These are phyloP conservation scores for Aegilops umbellulata DNA, from an alignment of 176 grass and related monocot species.

Conservation along the genomic window DNA sequence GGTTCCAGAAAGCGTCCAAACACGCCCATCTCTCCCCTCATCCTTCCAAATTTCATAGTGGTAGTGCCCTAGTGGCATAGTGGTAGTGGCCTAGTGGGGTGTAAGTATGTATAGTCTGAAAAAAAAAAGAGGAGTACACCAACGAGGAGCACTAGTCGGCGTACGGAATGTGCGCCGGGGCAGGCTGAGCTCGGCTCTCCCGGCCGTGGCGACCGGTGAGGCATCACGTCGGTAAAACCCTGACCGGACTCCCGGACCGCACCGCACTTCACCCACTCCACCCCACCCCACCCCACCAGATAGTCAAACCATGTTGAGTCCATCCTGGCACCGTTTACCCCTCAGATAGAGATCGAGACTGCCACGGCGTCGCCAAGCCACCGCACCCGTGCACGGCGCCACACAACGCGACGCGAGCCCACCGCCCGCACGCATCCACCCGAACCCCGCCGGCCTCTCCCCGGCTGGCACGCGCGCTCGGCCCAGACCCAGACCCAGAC, in stretches of 20 bases:
- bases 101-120: no score
- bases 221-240: neutral
- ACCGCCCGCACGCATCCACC: neutral
- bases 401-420: neutral
- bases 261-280: neutral
- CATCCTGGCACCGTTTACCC: neutral
- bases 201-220: neutral
- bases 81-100: no score
- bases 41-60: no score
- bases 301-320: neutral
- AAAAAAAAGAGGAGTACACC: no score
- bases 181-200: neutral
- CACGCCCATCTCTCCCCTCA: no score
- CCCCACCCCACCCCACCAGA: neutral
- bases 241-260: neutral
- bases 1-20: no score
- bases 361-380: neutral
- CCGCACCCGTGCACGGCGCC: neutral
- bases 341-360: neutral
- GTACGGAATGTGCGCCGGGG: no score
- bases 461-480: no score
- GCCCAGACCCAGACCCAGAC: no score
- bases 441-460: neutral
- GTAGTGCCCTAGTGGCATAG: no score
- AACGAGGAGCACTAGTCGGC: no score